Evolutionary conservation across 106 monocot species (phyloP).

Genomic region (Platanthera guangdongensis): DNA sequence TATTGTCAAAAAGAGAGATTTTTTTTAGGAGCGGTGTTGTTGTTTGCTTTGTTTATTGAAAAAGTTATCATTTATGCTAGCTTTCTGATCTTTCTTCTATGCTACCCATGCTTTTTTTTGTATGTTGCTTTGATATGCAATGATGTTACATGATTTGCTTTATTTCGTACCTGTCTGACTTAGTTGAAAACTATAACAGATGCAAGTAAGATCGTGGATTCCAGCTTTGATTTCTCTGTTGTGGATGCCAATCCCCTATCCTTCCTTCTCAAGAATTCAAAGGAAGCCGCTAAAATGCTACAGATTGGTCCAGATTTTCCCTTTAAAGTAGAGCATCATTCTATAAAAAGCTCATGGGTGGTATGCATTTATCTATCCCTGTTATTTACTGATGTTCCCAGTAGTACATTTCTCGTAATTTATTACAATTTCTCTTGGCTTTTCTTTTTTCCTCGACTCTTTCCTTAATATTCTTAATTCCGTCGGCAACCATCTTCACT

Average conservation of each 20-base stretch:
- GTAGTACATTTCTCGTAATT: neutral
- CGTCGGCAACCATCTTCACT: neutral
- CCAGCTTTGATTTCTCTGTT: conserved; percentile 81
- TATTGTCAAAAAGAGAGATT: neutral
- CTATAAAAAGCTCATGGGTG: conserved; percentile 79
- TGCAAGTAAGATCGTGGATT: conserved; percentile 46
- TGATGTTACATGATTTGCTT: neutral
- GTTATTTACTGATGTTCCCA: neutral
- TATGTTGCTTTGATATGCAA: neutral
- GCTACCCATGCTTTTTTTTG: neutral
- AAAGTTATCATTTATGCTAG: neutral
- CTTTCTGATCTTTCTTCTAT: neutral
- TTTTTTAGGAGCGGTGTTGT: neutral
- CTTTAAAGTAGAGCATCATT: conserved; percentile 31
- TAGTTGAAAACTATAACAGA: conserved; percentile 27
- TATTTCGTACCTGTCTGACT: neutral
- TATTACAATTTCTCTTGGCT: neutral
- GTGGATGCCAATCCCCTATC: conserved; percentile 83
- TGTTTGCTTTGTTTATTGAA: neutral
- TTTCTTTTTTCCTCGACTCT: neutral
- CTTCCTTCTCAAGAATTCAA: conserved; percentile 85
- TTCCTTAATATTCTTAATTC: neutral
- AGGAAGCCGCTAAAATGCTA: conserved; percentile 70
- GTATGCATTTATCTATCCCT: conserved; percentile 32
- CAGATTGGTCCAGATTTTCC: conserved; percentile 36